phyloP scores from a whole-genome alignment of 371 early-diverging fungal genomes.

The Mucor saturninus region DNA sequence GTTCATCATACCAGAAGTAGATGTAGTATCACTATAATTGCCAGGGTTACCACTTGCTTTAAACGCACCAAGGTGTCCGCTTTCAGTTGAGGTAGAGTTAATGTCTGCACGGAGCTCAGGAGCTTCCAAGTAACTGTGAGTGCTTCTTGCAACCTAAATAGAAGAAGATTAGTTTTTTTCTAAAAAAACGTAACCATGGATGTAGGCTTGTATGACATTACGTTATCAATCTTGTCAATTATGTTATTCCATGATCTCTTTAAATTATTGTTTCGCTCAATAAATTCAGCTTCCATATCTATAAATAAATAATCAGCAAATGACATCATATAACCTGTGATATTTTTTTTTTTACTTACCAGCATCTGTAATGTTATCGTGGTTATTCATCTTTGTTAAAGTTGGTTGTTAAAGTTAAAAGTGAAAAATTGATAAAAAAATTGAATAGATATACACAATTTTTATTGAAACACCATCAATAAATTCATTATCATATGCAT shows the following conservation, averaged over 20 bases:
- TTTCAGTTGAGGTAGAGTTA: background rate
- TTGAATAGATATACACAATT: too few relatives aligned
- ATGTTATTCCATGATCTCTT: constrained; percentile 4
- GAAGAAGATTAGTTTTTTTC: background rate
- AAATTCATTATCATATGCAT: too few relatives aligned
- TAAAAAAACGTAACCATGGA: background rate
- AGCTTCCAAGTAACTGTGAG: constrained; percentile 15
- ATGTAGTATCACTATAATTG: background rate
- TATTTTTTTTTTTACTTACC: background rate
- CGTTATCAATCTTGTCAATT: constrained; percentile 21
- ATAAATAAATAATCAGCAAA: background rate
- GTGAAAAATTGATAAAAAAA: background rate
- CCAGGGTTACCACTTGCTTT: background rate
- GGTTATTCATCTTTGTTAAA: background rate
- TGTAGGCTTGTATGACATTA: background rate
- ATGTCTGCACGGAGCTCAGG: background rate
- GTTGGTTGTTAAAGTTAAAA: background rate
- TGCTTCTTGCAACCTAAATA: constrained; percentile 15
- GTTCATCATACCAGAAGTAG: background rate
- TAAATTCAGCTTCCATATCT: constrained; percentile 29
- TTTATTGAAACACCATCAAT: too few relatives aligned
- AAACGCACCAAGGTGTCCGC: background rate
- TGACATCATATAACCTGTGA: background rate
- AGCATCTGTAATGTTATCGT: constrained; percentile 15
- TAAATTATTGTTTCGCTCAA: constrained; percentile 23